phyloP scores from a whole-genome alignment of 176 grass and related monocot species.

The Carex kokanica region DNA sequence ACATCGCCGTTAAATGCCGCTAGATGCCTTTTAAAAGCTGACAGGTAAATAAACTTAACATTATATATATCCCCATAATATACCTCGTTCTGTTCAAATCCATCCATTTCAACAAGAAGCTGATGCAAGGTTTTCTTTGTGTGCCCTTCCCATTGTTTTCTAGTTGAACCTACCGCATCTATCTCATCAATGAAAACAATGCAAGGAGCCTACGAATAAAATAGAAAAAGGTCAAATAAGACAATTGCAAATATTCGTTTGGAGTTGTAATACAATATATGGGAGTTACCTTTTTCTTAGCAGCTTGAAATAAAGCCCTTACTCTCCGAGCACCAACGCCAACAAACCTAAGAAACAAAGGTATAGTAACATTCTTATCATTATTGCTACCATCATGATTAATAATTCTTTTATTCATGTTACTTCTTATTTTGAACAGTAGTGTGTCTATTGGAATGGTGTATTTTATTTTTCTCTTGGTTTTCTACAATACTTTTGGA shows the following conservation, averaged over 20 bases:
- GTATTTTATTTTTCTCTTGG: background rate
- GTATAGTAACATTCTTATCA: background rate
- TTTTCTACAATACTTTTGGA: background rate
- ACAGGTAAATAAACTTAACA: slow-evolving; percentile 4
- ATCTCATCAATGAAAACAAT: slow-evolving; percentile 99
- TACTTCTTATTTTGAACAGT: background rate
- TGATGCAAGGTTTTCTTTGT: slow-evolving; percentile 99
- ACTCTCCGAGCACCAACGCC: slow-evolving; percentile 96
- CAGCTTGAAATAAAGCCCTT: slow-evolving; percentile 93
- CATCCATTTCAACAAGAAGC: slow-evolving; percentile 99
- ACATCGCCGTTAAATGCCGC: background rate
- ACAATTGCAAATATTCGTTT: background rate
- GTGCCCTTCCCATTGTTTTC: slow-evolving; percentile 99
- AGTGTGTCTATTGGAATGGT: background rate
- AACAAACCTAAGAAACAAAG: slow-evolving; percentile 78
- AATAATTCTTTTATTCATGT: background rate
- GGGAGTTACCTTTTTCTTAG: slow-evolving; percentile 85
- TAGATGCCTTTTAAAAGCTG: background rate
- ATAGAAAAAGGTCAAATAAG: background rate
- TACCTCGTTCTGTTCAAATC: slow-evolving; percentile 99
- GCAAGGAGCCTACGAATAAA: slow-evolving; percentile 72
- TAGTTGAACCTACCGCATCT: slow-evolving; percentile 96
- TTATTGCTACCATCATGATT: slow-evolving; percentile 5
- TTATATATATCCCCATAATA: background rate
- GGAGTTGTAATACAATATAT: background rate